These are phyloP conservation scores for Kurtzmaniella quercitrusa DNA, from an alignment of 1,139 yeast species.

Conservation along the genomic window DNA sequence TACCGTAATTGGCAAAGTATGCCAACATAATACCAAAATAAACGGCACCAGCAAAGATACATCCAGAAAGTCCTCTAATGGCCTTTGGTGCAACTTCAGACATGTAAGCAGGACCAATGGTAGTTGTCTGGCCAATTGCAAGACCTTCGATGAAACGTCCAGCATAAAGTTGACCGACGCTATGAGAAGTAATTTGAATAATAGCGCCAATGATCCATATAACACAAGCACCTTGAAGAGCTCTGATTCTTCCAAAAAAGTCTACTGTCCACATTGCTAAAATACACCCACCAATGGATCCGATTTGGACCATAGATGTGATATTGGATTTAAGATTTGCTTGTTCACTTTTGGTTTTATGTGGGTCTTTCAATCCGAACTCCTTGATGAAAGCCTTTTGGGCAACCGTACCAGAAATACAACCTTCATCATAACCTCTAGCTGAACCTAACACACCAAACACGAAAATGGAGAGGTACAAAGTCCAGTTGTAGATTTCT, in stretches of 20 bases:
- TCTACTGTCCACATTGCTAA: slow-evolving; percentile 50
- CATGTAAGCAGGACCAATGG: slow-evolving; percentile 52
- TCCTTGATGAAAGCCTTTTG: slow-evolving; percentile 38
- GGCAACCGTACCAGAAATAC: slow-evolving; percentile 42
- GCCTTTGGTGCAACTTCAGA: slow-evolving; percentile 52
- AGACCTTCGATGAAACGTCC: slow-evolving; percentile 54
- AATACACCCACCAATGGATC: slow-evolving; percentile 54
- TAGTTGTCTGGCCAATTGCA: slow-evolving; percentile 54
- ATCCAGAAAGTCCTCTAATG: slow-evolving; percentile 48
- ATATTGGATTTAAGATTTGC: slow-evolving; percentile 53
- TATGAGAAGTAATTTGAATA: slow-evolving; percentile 43
- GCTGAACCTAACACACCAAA: slow-evolving; percentile 60
- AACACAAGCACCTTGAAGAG: slow-evolving; percentile 42
- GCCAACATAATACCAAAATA: slow-evolving; percentile 51
- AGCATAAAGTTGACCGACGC: slow-evolving; percentile 48
- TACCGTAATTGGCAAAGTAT: slow-evolving; percentile 46
- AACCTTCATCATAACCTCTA: slow-evolving; percentile 61
- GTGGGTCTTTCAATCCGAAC: slow-evolving; percentile 44
- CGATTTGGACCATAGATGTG: slow-evolving; percentile 60
- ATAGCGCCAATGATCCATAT: slow-evolving; percentile 46
- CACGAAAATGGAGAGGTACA: slow-evolving; percentile 44
- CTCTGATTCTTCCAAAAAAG: slow-evolving; percentile 50
- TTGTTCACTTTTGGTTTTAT: slow-evolving; percentile 28
- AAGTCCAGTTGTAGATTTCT: slow-evolving; percentile 44
- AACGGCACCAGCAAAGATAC: slow-evolving; percentile 53